A percentile compares a stretch with the other conserved stretches of the same genome.
Conservation (phyloP, 176 grass and related monocot genomes). For the Oryza punctata region DNA sequence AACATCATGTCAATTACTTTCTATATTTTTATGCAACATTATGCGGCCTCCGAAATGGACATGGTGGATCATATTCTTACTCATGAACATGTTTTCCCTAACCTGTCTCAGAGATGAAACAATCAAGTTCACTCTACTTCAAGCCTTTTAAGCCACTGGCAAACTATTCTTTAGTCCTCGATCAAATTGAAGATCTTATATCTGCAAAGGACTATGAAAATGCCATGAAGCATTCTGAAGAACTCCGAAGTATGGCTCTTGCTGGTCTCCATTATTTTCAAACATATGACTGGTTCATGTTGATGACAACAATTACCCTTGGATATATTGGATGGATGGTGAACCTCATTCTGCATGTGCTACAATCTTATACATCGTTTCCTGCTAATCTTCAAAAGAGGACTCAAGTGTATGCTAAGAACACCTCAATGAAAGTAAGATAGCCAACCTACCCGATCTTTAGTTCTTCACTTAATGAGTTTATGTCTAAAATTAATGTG, state of each 20-base stretch:
- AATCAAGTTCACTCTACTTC: conserved; percentile 78
- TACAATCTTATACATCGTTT: conserved; percentile 83
- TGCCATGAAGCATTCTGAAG: conserved; percentile 73
- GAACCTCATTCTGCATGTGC: conserved; percentile 80
- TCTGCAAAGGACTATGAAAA: conserved; percentile 66
- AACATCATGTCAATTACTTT: conserved; percentile 1
- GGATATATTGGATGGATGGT: conserved; percentile 98
- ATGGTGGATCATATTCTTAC: conserved; percentile 19
- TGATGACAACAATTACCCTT: conserved; percentile 93
- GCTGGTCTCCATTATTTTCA: conserved; percentile 97
- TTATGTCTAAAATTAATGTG: conserved; percentile 21
- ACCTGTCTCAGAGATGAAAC: conserved; percentile 70
- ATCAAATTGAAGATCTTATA: conserved; percentile 85
- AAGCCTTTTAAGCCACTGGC: conserved; percentile 86
- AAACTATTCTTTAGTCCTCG: conserved; percentile 60
- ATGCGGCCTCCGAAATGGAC: background rate
- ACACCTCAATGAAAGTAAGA: conserved; percentile 68
- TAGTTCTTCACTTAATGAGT: conserved; percentile 21
- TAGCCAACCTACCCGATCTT: background rate
- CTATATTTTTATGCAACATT: conserved; percentile 14
- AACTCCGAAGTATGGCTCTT: conserved; percentile 76
- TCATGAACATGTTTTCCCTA: conserved; percentile 48
- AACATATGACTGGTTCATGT: conserved; percentile 98
- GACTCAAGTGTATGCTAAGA: conserved; percentile 44
- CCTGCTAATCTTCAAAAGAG: conserved; percentile 57